Percentiles rank a stretch among this genome's conserved stretches.
Conservation (phyloP, 208 protist genomes). For the Leishmania guyanensis region DNA sequence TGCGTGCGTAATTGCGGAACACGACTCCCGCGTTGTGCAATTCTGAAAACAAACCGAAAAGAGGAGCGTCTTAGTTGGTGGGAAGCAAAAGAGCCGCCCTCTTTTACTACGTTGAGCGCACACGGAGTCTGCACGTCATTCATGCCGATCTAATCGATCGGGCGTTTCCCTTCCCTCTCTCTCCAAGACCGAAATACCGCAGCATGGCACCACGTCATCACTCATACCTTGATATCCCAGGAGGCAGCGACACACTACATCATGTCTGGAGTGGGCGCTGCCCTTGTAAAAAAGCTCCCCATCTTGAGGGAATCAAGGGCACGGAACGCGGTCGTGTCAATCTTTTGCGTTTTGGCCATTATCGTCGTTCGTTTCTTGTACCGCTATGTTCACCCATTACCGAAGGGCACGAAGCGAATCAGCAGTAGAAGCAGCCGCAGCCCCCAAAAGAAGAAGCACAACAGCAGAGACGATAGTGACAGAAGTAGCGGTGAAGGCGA, state of each 20-base stretch:
- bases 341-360: slow-evolving; percentile 18
- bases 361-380: slow-evolving; percentile 18
- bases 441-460: slow-evolving; percentile 22
- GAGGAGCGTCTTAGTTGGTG: not conserved
- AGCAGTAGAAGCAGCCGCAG: slow-evolving; percentile 10
- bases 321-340: slow-evolving; percentile 11
- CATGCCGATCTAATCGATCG: not conserved
- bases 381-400: not conserved
- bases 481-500: slow-evolving; percentile 7
- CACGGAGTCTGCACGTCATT: too few species aligned
- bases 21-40: not conserved
- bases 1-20: not conserved
- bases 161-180: not conserved
- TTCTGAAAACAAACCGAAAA: not conserved
- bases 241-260: not conserved
- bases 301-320: slow-evolving; percentile 4
- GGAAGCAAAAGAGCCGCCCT: not conserved
- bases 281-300: slow-evolving; percentile 3
- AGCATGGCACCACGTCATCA: not conserved
- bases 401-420: slow-evolving; percentile 9
- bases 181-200: not conserved
- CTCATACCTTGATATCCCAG: too few species aligned
- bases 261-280: not conserved
- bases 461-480: slow-evolving; percentile 2
- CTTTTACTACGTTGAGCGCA: too few species aligned